Evolutionary conservation across 2,329 filamentous ascomycete species (phyloP).

Genomic region (Cladobotryum protrusum): DNA sequence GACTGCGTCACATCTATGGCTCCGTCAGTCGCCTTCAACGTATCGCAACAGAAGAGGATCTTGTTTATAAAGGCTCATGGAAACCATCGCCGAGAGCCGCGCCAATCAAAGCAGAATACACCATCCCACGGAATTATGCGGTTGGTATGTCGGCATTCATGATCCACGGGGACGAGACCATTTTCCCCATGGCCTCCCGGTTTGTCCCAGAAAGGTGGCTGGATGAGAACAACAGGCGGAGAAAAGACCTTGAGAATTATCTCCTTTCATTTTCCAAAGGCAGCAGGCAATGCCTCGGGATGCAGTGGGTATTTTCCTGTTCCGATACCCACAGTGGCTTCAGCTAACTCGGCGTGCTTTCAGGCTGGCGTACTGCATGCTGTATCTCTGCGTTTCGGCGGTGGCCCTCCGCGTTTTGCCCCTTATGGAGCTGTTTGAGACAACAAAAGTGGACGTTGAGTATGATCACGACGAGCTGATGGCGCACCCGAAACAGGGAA

Average conservation of each 20-base stretch:
- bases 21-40: conserved; percentile 23
- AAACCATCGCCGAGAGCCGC: not conserved
- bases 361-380: conserved; percentile 1
- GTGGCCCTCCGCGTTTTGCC: not conserved
- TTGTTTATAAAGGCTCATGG: conserved; percentile 23
- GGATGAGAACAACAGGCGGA: conserved; percentile 10
- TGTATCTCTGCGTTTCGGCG: conserved; percentile 22
- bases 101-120: conserved; percentile 15
- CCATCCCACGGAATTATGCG: conserved; percentile 28
- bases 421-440: not conserved
- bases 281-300: conserved; percentile 16
- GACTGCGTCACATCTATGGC: conserved; percentile 29
- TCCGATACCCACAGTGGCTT: not conserved
- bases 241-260: conserved; percentile 13
- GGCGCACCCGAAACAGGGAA: not conserved
- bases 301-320: conserved; percentile 15
- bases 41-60: conserved; percentile 23
- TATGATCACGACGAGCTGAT: conserved; percentile 2
- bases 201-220: conserved; percentile 22
- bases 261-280: conserved; percentile 17
- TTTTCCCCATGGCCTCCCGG: conserved; percentile 27
- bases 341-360: not conserved
- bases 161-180: conserved; percentile 29
- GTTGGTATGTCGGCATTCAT: conserved; percentile 31
- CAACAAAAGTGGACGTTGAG: not conserved